These are phyloP conservation scores for Danielia reshetovae DNA, from an alignment of 805 yeast genomes.

Conservation along the genomic window DNA sequence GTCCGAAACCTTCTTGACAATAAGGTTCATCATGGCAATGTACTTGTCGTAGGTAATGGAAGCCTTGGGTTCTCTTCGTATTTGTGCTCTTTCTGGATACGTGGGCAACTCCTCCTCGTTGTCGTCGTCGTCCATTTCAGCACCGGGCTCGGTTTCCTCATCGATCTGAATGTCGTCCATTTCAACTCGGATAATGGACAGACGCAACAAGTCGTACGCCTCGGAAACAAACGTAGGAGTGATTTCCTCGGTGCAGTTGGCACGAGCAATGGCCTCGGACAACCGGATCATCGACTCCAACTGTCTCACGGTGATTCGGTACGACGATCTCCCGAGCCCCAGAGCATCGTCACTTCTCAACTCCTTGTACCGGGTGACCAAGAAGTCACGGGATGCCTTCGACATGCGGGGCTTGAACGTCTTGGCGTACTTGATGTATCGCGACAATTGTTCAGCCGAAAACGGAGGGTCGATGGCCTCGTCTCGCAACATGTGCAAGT, in stretches of 20 bases:
- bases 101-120: conserved; percentile 5
- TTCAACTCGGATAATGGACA: conserved; percentile 90
- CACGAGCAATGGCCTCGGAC: conserved; percentile 94
- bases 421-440: conserved; percentile 88
- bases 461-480: conserved; percentile 88
- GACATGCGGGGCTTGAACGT: conserved; percentile 90
- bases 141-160: conserved; percentile 46
- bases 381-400: conserved; percentile 68
- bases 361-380: conserved; percentile 79
- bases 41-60: conserved; percentile 80
- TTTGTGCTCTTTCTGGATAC: neutral
- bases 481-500: conserved; percentile 86
- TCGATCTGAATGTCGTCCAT: conserved; percentile 87
- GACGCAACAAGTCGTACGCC: conserved; percentile 85
- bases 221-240: conserved; percentile 85
- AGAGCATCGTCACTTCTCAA: conserved; percentile 87
- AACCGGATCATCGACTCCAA: conserved; percentile 90
- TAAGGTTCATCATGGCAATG: conserved; percentile 73
- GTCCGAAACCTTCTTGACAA: conserved; percentile 62
- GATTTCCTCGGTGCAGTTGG: conserved; percentile 87
- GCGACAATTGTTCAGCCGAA: conserved; percentile 78
- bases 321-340: conserved; percentile 79
- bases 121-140: conserved; percentile 10
- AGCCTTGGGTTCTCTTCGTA: conserved; percentile 27
- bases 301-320: conserved; percentile 95